These are phyloP conservation scores for Jatropha curcas DNA, from an alignment of 345 rosid genomes.

Conservation along the genomic window DNA sequence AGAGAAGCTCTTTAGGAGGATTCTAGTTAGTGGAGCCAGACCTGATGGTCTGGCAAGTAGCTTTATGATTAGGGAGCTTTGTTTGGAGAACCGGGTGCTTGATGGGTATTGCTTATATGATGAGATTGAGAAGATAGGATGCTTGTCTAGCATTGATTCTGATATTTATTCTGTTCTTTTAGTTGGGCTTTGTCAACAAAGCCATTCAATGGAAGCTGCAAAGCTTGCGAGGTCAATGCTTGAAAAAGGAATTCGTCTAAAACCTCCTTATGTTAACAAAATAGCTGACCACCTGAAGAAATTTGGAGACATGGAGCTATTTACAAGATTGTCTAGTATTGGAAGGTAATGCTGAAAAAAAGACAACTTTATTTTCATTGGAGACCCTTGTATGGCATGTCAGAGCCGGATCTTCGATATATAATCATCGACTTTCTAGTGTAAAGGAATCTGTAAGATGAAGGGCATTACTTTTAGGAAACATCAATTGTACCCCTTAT, in stretches of 20 bases:
- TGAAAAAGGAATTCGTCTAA: conserved; percentile 44
- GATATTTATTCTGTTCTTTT: conserved; percentile 58
- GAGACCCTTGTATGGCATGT: background rate
- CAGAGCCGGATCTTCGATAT: background rate
- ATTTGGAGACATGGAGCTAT: conserved; percentile 46
- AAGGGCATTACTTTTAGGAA: background rate
- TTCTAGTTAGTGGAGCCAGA: conserved; percentile 49
- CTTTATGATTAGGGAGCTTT: conserved; percentile 60
- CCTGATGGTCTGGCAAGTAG: conserved; percentile 74
- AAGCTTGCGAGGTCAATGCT: conserved; percentile 58
- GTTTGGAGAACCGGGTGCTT: conserved; percentile 45
- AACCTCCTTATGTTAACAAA: conserved; percentile 38
- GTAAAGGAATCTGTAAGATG: background rate
- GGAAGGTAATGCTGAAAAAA: conserved; percentile 20
- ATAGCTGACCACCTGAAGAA: conserved; percentile 40
- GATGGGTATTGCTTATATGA: conserved; percentile 56
- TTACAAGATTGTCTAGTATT: conserved; percentile 30
- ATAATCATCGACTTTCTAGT: background rate
- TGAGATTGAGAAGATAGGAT: conserved; percentile 53
- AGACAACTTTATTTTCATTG: background rate
- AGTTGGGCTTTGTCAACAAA: conserved; percentile 47
- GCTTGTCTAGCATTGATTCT: conserved; percentile 52
- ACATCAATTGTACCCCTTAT: background rate
- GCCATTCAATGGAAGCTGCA: conserved; percentile 54
- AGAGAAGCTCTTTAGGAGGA: conserved; percentile 49